Conservation (phyloP, 192 early-diverging fungal genomes). For the Gigaspora rosea region DNA sequence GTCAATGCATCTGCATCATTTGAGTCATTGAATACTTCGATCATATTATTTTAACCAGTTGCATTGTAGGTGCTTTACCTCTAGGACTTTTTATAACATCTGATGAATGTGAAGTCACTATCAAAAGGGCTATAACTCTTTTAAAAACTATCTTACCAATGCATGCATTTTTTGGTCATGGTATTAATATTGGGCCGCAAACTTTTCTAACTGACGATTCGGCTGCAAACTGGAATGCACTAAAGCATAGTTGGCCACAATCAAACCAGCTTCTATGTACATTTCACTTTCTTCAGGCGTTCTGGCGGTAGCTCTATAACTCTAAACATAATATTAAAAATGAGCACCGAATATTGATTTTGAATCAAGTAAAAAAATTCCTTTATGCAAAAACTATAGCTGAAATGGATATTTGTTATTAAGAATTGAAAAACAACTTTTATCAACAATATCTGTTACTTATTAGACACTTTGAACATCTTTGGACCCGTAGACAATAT, state of each 20-base stretch:
- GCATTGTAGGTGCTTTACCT: too few species aligned
- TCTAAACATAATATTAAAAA: constrained; percentile 10
- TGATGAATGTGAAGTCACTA: too few species aligned
- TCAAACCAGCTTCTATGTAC: background rate
- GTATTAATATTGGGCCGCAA: too few species aligned
- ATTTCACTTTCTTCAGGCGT: constrained; percentile 6
- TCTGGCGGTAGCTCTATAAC: background rate
- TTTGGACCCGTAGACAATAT: background rate
- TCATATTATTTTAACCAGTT: background rate
- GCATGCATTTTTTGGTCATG: too few species aligned
- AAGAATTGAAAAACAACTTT: background rate
- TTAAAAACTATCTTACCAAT: too few species aligned
- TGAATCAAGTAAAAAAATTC: constrained; percentile 4
- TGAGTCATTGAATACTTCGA: background rate
- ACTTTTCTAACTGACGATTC: too few species aligned
- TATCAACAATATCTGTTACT: background rate
- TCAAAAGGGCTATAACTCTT: too few species aligned
- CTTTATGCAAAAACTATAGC: background rate
- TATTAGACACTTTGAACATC: background rate
- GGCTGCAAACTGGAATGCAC: too few species aligned
- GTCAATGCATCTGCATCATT: background rate
- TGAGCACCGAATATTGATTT: background rate
- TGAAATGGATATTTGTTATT: background rate
- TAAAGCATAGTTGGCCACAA: too few species aligned
- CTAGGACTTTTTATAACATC: too few species aligned